Conservation (phyloP, 2,329 filamentous ascomycete species). For the Sporothrix brasiliensis region DNA sequence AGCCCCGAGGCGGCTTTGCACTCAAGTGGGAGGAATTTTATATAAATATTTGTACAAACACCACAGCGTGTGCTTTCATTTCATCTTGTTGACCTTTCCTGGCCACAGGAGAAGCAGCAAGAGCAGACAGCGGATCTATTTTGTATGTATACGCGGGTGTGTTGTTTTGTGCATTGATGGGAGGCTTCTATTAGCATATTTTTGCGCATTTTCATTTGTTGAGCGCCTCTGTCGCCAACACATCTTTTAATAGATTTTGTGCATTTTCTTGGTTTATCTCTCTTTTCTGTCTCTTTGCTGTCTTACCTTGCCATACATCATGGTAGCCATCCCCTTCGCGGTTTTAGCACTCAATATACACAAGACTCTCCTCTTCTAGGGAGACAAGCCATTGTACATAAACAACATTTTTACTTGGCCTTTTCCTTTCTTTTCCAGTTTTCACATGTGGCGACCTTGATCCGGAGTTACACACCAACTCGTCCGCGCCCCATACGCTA, state of each 20-base stretch:
- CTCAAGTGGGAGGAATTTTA: background rate
- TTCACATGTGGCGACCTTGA: no score
- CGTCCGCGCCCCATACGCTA: no score
- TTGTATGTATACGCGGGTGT: slow-evolving; percentile 4
- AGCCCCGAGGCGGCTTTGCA: background rate
- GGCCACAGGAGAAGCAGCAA: no score
- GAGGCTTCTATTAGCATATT: background rate
- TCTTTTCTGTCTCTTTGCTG: slow-evolving; percentile 3
- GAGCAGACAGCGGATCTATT: background rate
- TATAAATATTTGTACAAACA: background rate
- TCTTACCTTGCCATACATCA: background rate
- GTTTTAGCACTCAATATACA: background rate
- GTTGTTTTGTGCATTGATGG: background rate
- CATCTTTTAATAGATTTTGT: slow-evolving; percentile 10
- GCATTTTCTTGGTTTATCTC: slow-evolving; percentile 15
- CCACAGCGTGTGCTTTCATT: background rate
- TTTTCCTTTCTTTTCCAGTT: background rate
- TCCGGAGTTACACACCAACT: no score
- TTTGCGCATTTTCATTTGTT: slow-evolving; percentile 15
- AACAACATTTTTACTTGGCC: background rate
- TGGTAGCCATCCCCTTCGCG: background rate
- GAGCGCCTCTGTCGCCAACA: background rate
- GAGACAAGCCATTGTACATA: slow-evolving; percentile 6
- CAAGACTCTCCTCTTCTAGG: background rate
- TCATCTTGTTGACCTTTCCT: no score